Evolutionary conservation across 106 monocot genomes (phyloP), one percentile per base, ranked within the genome.

Genomic region (Posidonia australis): DNA sequence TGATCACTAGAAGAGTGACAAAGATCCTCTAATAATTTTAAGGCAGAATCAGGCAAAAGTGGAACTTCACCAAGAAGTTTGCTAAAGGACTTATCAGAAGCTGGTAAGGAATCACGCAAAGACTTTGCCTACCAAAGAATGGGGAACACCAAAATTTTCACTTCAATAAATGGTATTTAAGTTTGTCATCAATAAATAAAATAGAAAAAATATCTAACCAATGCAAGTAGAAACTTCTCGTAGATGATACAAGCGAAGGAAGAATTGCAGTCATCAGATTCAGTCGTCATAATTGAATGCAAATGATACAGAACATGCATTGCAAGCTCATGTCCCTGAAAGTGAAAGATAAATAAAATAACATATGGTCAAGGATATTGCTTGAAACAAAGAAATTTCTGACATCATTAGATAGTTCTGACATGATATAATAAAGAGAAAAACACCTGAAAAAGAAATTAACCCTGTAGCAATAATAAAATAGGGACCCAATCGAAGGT

Each of bases 51-150:
- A 0, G 98, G 82, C 54, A 98, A 77, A 68, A 79, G 55, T 18
- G 98, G 98, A 66, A 84, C 98, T 75, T 98, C 91, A 71, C 72
- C 58, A 60, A 98, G 85, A 66, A 98, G 80, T 71, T 54, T 84
- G 62, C 80, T 83, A 43, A 98, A 98, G 42, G 91, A 90, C 64
- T 85, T 98, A 63, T 98, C 98, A 54, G 85, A 83, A 75, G 98
- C 80, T 62, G 98, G 87, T 23, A 91, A 68, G 20, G 80, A 78
- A 63, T 91, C 83, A 64, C 78, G 67, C 62, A 91, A 71, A 30
- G 75, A 77, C 61, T 74, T 91, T 68, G 87, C 87, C 98, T 98
- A 63, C 45, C 66, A 53, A 55, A 55, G 9, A 60, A 32, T 20
- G 42, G 19, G 54, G 44, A 31, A 68, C 21, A 48, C 46, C 21